Conservation (phyloP, 1,284 basidiomycete species). For the Cystobasidium sp. region DNA sequence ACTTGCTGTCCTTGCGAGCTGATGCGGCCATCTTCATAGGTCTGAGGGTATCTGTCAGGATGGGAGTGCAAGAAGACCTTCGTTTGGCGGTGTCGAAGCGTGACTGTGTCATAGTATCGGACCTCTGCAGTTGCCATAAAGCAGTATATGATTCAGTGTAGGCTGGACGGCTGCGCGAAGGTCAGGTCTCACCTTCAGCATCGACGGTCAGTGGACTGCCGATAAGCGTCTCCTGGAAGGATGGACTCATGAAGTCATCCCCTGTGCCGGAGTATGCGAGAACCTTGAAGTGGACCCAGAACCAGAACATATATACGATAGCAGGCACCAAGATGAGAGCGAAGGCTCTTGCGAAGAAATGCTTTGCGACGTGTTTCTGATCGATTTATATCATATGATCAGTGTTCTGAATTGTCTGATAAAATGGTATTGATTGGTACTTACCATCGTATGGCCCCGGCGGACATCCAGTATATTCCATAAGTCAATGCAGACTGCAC, state of each 20-base stretch:
- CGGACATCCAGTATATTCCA: slow-evolving; percentile 92
- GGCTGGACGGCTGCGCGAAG: slow-evolving; percentile 10
- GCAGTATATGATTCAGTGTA: not conserved
- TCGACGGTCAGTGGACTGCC: slow-evolving; percentile 91
- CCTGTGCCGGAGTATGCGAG: slow-evolving; percentile 90
- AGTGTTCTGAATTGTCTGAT: slow-evolving; percentile 24
- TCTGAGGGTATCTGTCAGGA: slow-evolving; percentile 82
- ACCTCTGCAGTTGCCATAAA: slow-evolving; percentile 68
- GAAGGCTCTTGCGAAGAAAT: slow-evolving; percentile 82
- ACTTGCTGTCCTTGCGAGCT: slow-evolving; percentile 83
- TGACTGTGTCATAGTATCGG: slow-evolving; percentile 86
- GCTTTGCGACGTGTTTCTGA: slow-evolving; percentile 85
- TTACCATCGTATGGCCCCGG: slow-evolving; percentile 80
- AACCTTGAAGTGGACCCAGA: slow-evolving; percentile 93
- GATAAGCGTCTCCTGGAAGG: slow-evolving; percentile 92
- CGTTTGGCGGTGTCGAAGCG: slow-evolving; percentile 87
- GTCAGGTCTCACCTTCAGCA: slow-evolving; percentile 72
- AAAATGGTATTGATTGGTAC: slow-evolving; percentile 51
- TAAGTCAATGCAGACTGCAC: slow-evolving; percentile 88
- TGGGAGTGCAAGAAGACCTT: slow-evolving; percentile 95
- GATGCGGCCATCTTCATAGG: slow-evolving; percentile 95
- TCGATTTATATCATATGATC: not conserved
- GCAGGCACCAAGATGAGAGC: slow-evolving; percentile 89
- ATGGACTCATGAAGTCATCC: slow-evolving; percentile 95
- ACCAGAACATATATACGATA: slow-evolving; percentile 90